A percentile compares a stretch with the other conserved stretches of the same genome.
phyloP scores from a whole-genome alignment of 768 basidiomycete species.

The Tylopilus plumbeoviolaceoides region DNA sequence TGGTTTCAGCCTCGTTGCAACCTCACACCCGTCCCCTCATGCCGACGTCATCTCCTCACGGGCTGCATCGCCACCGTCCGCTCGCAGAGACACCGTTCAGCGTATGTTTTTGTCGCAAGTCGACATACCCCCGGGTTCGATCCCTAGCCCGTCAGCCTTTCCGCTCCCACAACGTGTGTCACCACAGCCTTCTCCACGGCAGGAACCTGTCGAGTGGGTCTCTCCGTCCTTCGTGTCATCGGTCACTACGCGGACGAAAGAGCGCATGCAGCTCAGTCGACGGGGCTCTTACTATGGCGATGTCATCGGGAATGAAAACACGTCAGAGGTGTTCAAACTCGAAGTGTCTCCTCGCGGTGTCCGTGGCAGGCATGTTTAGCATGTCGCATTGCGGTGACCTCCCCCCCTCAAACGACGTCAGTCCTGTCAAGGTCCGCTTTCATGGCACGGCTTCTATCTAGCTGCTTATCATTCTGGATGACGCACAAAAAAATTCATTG shows the following conservation, averaged over 20 bases:
- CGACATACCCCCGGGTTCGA: conserved; percentile 11
- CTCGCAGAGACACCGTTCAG: conserved; percentile 18
- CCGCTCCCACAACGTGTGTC: conserved; percentile 22
- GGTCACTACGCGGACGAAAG: conserved; percentile 18
- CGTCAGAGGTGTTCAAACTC: conserved; percentile 6
- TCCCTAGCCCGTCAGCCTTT: conserved; percentile 9
- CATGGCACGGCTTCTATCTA: conserved; percentile 2
- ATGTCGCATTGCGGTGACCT: conserved; percentile 3
- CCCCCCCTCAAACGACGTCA: conserved; percentile 8
- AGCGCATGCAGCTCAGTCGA: conserved; percentile 12
- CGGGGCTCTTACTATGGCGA: conserved; percentile 24
- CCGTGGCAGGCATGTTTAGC: conserved; percentile 8
- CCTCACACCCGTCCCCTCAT: conserved; percentile 20
- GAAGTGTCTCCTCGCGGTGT: conserved; percentile 1
- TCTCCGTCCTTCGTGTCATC: conserved; percentile 17
- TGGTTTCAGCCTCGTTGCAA: conserved; percentile 31
- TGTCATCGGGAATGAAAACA: conserved; percentile 31
- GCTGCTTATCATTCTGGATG: background rate
- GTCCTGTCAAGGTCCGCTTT: conserved; percentile 5
- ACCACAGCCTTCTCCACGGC: conserved; percentile 29
- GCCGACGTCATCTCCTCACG: conserved; percentile 26
- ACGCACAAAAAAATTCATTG: conserved; percentile 6
- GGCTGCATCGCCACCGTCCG: conserved; percentile 15
- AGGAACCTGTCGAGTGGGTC: conserved; percentile 23
- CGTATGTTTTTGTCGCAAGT: conserved; percentile 20